phyloP scores from a whole-genome alignment of 2,329 filamentous ascomycete species.

The Trematosphaeria pertusa region DNA sequence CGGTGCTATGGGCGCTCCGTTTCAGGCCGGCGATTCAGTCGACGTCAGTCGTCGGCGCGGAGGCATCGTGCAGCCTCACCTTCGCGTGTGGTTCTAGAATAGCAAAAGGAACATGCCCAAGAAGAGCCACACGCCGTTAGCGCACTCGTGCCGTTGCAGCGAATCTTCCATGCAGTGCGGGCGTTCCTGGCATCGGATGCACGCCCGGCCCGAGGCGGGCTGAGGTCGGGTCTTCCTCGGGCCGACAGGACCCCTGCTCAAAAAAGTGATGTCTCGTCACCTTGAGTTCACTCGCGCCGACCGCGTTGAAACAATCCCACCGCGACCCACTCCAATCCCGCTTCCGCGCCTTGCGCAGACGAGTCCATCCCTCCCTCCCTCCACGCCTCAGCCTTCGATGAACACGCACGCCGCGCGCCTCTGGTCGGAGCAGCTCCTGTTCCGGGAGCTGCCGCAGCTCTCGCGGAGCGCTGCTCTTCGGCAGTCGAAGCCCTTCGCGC shows the following conservation, averaged over 20 bases:
- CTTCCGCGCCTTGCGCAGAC: not conserved
- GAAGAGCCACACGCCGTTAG: not conserved
- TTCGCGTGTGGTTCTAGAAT: conserved; percentile 17
- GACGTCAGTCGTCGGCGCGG: not conserved
- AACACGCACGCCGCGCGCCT: conserved; percentile 32
- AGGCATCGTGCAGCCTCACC: conserved; percentile 1
- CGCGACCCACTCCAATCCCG: conserved; percentile 8
- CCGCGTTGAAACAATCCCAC: conserved; percentile 15
- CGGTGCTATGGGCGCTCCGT: conserved; percentile 5
- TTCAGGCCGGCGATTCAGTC: conserved; percentile 20
- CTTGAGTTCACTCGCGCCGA: not conserved
- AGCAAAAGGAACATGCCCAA: conserved; percentile 9
- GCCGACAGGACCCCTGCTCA: conserved; percentile 7
- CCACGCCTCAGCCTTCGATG: conserved; percentile 22
- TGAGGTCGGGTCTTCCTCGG: conserved; percentile 1
- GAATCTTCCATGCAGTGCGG: conserved; percentile 1
- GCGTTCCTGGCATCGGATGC: conserved; percentile 1
- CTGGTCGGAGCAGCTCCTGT: conserved; percentile 33
- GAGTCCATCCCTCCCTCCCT: not conserved
- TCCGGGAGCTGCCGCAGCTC: conserved; percentile 16
- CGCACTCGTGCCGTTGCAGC: not conserved
- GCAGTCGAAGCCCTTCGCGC: conserved; percentile 23
- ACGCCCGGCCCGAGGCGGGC: not conserved
- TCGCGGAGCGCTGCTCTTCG: conserved; percentile 16
- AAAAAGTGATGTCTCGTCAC: conserved; percentile 2